Evolutionary conservation across 2,329 filamentous ascomycete species (phyloP).

Genomic region (Aureobasidium sp.): DNA sequence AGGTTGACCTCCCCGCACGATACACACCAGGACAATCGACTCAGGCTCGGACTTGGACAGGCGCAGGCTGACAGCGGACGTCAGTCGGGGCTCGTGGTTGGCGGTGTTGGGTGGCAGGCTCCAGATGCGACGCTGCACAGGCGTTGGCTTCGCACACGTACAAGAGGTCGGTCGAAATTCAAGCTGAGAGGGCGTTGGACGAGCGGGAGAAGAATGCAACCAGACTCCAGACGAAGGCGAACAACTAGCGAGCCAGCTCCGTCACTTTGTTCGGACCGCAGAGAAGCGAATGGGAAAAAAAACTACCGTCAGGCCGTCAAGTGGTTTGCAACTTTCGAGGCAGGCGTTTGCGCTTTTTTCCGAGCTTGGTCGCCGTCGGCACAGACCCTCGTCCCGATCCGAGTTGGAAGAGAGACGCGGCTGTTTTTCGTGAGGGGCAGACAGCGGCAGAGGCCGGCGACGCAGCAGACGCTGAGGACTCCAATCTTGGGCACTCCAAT

Average conservation of each 20-base stretch:
- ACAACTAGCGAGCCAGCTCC: conserved; percentile 9
- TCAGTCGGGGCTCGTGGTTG: not conserved
- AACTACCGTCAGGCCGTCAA: conserved; percentile 4
- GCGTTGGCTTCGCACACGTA: conserved; percentile 2
- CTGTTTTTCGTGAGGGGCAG: conserved; percentile 4
- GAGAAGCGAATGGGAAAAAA: conserved; percentile 1
- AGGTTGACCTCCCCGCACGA: conserved; percentile 11
- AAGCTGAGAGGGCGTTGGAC: not conserved
- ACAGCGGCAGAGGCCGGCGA: not conserved
- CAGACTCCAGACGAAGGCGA: conserved; percentile 6
- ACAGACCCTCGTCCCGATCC: not conserved
- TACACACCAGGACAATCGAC: not conserved
- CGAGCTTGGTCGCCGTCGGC: not conserved
- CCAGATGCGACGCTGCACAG: not conserved
- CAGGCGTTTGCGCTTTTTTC: conserved; percentile 9
- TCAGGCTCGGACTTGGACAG: not conserved
- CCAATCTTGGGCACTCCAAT: not conserved
- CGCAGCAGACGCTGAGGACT: not conserved
- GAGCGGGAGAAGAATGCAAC: conserved; percentile 11
- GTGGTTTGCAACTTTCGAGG: conserved; percentile 4
- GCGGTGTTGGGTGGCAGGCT: not conserved
- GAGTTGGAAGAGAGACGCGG: not conserved
- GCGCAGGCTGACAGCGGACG: not conserved
- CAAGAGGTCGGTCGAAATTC: not conserved
- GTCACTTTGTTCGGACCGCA: conserved; percentile 3